Evolutionary conservation across 768 basidiomycete species (phyloP), one percentile per base, ranked within the genome.

Genomic region (Mycena epipterygia): DNA sequence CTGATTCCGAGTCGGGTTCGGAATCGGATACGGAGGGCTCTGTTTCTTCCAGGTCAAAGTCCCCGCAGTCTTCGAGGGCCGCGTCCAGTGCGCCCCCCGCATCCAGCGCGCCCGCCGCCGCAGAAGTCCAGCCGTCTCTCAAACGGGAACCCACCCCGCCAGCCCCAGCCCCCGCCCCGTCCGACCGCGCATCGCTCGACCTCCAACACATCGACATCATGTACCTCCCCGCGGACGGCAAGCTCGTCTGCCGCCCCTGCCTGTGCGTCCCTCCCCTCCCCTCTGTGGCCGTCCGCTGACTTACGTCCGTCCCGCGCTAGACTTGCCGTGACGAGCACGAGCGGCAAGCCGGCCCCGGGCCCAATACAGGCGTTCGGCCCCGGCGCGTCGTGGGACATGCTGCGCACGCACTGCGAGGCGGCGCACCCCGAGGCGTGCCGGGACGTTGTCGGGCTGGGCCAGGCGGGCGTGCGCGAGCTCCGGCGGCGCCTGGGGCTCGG

Each of bases 241-340:
- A 70, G 33, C 74, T 83, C 6, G 77, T 81, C n/a, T 85, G 84
- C 67, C 79, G 83, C 21, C 81, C 81, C 39, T 85, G 84, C 64
- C 65, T 79, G 82, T 83, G 67, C 76, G 83, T 81, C 35, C 46
- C 46, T 29, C 55, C 14, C 29, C 33, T n/a, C 23, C 13, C 23
- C 17, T 32, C 41, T 32, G 6, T 13, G 32, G 13, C 8, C 14
- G 32, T 9, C 27, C 23, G 39, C 35, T 46, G 63, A 29, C 44
- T 4, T n/a, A n/a, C 30, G 41, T 56, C n/a, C 32, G 9, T 59
- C 39, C 33, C 12, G 39, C 33, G 19, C 21, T 37, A 70, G 68
- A 60, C 68, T 73, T 29, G 65, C 65, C 37, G 53, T 60, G 1
- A 29, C 46, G 39, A 51, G 32, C 63, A 69, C 46, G 39, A 51